Percentiles rank a stretch among this genome's conserved stretches.
Evolutionary conservation across 163 green algal genomes (phyloP).

Genomic region (Chlamydomonas reinhardtii): DNA sequence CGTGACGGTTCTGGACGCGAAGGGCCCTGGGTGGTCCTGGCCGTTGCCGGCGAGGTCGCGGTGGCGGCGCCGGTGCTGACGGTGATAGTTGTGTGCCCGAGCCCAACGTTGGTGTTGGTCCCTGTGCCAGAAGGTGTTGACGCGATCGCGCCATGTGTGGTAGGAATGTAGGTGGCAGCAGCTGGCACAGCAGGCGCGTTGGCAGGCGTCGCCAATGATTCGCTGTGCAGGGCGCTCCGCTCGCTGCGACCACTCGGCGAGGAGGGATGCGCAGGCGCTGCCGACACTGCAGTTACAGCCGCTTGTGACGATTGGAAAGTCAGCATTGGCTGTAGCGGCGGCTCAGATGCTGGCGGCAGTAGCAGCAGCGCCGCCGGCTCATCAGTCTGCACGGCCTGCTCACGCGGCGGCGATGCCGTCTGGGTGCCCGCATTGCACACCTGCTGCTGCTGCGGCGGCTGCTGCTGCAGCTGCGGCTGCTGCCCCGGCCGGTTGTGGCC

Average conservation of each 20-base stretch:
- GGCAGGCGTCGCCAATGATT: too few relatives aligned
- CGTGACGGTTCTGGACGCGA: background rate
- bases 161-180: too few relatives aligned
- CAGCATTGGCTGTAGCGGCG: background rate
- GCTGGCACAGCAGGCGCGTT: too few relatives aligned
- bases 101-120: too few relatives aligned
- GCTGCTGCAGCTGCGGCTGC: background rate
- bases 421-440: background rate
- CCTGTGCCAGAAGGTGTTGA: too few relatives aligned
- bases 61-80: too few relatives aligned
- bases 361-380: background rate
- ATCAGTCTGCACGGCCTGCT: constrained; percentile 5
- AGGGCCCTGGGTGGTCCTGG: background rate
- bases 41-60: background rate
- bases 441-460: background rate
- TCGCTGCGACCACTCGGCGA: background rate
- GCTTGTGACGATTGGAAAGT: background rate
- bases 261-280: background rate
- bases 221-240: too few relatives aligned
- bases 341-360: background rate
- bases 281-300: background rate
- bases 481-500: background rate
- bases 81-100: too few relatives aligned
- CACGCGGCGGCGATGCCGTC: background rate
- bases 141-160: too few relatives aligned